Evolutionary conservation across 2,329 filamentous ascomycete genomes (phyloP).

Genomic region (Phyllosticta ampelicida): DNA sequence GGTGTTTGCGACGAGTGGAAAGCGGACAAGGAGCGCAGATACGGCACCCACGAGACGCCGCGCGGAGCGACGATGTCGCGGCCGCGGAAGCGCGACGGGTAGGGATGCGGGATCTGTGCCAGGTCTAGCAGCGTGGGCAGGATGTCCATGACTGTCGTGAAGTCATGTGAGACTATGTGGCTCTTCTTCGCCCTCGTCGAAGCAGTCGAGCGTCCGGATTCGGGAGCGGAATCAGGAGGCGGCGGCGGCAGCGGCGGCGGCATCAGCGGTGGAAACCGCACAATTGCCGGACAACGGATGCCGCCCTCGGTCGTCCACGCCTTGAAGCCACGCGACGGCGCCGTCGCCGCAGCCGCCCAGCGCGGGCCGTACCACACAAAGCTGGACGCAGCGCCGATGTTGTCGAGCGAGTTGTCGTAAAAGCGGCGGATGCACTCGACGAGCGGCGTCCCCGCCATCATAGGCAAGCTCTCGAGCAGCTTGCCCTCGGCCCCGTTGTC

Average conservation of each 20-base stretch:
- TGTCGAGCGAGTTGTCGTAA: slow-evolving; percentile 9
- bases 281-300: slow-evolving; percentile 7
- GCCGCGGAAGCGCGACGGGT: slow-evolving; percentile 1
- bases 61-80: slow-evolving; percentile 4
- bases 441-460: slow-evolving; percentile 6
- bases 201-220: too few species aligned
- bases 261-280: slow-evolving; percentile 3
- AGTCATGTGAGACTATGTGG: background rate
- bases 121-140: slow-evolving; percentile 7
- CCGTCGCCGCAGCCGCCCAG: slow-evolving; percentile 7
- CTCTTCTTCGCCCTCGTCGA: too few species aligned
- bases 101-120: slow-evolving; percentile 1
- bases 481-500: slow-evolving; percentile 11
- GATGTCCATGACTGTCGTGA: slow-evolving; percentile 11
- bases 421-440: slow-evolving; percentile 1
- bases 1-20: background rate
- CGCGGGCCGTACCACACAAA: slow-evolving; percentile 10
- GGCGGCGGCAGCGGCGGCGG: too few species aligned
- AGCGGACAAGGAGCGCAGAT: background rate
- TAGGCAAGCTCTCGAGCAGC: slow-evolving; percentile 4
- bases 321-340: slow-evolving; percentile 8
- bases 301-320: slow-evolving; percentile 6
- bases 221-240: too few species aligned
- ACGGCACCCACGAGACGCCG: slow-evolving; percentile 1
- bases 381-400: slow-evolving; percentile 3